These are phyloP conservation scores for Polysphondylium violaceum DNA, from an alignment of 78 protist genomes.

Conservation along the genomic window DNA sequence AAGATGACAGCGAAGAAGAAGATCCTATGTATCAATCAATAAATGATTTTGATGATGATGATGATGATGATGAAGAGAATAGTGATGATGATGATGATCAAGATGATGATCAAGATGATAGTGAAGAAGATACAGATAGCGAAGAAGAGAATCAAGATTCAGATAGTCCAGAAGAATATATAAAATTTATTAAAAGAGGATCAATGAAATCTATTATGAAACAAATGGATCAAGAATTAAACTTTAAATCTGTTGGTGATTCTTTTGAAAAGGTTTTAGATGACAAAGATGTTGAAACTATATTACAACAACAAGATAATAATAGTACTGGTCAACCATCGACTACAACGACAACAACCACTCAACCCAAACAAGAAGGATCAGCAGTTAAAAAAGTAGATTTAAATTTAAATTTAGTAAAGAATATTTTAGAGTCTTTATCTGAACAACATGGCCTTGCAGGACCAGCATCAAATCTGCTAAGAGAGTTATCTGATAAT, in stretches of 20 bases:
- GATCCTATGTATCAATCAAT: conserved; percentile 15
- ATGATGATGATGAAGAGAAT: conserved; percentile 19
- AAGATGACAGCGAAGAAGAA: background rate
- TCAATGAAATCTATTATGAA: conserved; percentile 28
- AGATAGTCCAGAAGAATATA: background rate
- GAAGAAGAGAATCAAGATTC: background rate
- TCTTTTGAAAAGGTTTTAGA: conserved; percentile 19
- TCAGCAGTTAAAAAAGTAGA: conserved; percentile 38
- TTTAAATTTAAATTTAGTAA: conserved; percentile 62
- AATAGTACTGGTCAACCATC: background rate
- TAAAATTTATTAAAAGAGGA: background rate
- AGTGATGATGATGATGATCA: conserved; percentile 5
- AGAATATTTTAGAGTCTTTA: conserved; percentile 52
- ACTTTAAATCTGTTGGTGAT: background rate
- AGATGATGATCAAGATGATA: conserved; percentile 34
- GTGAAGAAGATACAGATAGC: background rate
- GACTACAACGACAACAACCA: background rate
- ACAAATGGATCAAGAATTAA: conserved; percentile 62
- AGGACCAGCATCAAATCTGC: conserved; percentile 48
- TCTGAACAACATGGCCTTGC: conserved; percentile 66
- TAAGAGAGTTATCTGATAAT: conserved; percentile 30
- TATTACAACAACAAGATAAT: background rate
- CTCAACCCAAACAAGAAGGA: background rate
- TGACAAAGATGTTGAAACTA: background rate
- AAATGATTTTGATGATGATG: conserved; percentile 4